Evolutionary conservation across 2,329 filamentous ascomycete genomes (phyloP), one percentile per base, ranked within the genome.

Genomic region (Paraphoma chrysanthemicola): DNA sequence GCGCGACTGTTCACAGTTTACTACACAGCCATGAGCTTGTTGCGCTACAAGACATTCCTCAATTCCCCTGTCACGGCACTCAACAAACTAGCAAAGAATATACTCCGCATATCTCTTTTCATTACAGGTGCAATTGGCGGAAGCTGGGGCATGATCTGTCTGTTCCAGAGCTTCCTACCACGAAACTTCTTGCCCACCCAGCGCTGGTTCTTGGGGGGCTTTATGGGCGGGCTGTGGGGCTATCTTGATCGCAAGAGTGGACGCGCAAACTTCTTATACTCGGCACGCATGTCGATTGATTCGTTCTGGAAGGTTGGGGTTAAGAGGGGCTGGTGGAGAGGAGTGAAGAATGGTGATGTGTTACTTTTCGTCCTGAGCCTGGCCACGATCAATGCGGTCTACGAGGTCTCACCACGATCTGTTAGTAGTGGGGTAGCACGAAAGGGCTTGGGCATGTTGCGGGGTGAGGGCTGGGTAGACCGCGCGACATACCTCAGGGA

Each of bases 271-370:
- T 96, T 96, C 76, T 68, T 97, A 58, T 95, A 95, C 76, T 88
- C 87, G 62, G 87, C 90, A 30, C 85, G 93, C 2, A 80, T 89
- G n/a, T 92, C 90, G 57, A 82, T 97, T 30, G 91, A 96, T 73
- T 91, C 87, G 38, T 77, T 93, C 44, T 98, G 93, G 92, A 96
- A 96, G 81, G 92, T 96, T 0, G 93, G 93, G n/a, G 86, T 90
- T 53, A 98, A 98, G 86, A 83, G 89, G 33, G 86, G 92, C 1
- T 92, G 92, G 87, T 97, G 94, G 92, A 87, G 85, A 62, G 91
- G 91, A 10, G 84, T 95, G 73, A 86, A 85, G 68, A 90, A 91
- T 38, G 93, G 93, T 0, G 94, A 98, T 77, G 86, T 97, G 5
- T 86, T 90, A 80, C 80, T 98, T 3, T 93, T 98, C 70, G 90